A percentile compares a stretch with the other conserved stretches of the same genome.
phyloP scores from a whole-genome alignment of 2,329 filamentous ascomycete species.

The Metarhizium brunneum region DNA sequence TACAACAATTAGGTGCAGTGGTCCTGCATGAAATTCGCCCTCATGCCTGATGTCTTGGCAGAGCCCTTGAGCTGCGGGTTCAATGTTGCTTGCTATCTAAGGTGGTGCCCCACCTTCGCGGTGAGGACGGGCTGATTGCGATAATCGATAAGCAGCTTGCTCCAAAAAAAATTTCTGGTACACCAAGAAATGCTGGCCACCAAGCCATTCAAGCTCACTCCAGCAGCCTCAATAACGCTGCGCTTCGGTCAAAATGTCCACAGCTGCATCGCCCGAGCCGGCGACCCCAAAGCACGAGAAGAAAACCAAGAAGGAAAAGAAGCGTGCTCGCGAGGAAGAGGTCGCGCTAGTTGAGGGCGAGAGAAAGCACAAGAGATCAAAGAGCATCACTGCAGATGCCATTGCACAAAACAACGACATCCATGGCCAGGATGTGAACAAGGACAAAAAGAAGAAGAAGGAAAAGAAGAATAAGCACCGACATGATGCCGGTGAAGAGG shows the following conservation, averaged over 20 bases:
- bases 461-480: slow-evolving; percentile 10
- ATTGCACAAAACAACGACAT: slow-evolving; percentile 11
- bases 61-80: too few species aligned
- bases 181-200: background rate
- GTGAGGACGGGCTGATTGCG: too few species aligned
- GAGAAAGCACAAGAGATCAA: slow-evolving; percentile 41
- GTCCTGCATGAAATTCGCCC: too few species aligned
- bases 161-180: background rate
- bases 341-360: slow-evolving; percentile 24
- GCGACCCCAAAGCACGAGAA: slow-evolving; percentile 25
- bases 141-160: slow-evolving; percentile 2
- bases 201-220: slow-evolving; percentile 3
- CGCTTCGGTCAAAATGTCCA: slow-evolving; percentile 11
- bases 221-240: slow-evolving; percentile 6
- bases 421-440: slow-evolving; percentile 20
- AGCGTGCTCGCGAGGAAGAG: slow-evolving; percentile 36
- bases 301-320: slow-evolving; percentile 33
- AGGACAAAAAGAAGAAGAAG: slow-evolving; percentile 13
- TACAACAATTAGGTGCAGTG: too few species aligned
- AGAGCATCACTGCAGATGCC: slow-evolving; percentile 29
- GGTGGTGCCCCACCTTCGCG: background rate
- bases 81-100: background rate
- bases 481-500: background rate
- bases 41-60: too few species aligned
- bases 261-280: slow-evolving; percentile 21